Conservation (phyloP, 2,329 filamentous ascomycete species). For the Dactylellina cionopaga region DNA sequence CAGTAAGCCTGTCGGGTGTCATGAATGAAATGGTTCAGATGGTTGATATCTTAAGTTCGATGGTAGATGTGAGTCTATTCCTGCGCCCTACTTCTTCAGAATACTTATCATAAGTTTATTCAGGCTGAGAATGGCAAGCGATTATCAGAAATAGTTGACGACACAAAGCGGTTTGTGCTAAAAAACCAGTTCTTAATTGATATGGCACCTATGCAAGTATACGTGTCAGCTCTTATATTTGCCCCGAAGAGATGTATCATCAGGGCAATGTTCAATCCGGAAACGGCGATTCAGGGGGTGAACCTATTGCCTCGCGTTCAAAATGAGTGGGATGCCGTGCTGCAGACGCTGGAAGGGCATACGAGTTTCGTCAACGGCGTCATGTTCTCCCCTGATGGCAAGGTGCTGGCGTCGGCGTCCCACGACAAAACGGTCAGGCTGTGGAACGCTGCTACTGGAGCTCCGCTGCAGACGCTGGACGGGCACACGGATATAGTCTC, state of each 20-base stretch:
- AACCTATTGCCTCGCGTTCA: background rate
- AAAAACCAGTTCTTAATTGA: background rate
- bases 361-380: too few species aligned
- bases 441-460: too few species aligned
- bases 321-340: background rate
- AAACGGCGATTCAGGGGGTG: background rate
- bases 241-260: conserved; percentile 7
- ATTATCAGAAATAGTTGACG: background rate
- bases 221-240: conserved; percentile 8
- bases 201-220: conserved; percentile 8
- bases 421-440: too few species aligned
- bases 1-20: conserved; percentile 58
- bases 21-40: conserved; percentile 43
- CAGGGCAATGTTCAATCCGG: background rate
- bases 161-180: conserved; percentile 18
- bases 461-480: too few species aligned
- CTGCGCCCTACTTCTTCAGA: background rate
- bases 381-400: too few species aligned
- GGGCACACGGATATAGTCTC: too few species aligned
- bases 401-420: too few species aligned
- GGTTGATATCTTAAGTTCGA: conserved; percentile 10
- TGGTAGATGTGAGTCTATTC: conserved; percentile 4
- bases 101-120: background rate
- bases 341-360: background rate
- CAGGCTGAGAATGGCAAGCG: background rate